A percentile compares a stretch with the other conserved stretches of the same genome.
phyloP scores from a whole-genome alignment of 768 basidiomycete genomes.

The Lentinula raphanica region DNA sequence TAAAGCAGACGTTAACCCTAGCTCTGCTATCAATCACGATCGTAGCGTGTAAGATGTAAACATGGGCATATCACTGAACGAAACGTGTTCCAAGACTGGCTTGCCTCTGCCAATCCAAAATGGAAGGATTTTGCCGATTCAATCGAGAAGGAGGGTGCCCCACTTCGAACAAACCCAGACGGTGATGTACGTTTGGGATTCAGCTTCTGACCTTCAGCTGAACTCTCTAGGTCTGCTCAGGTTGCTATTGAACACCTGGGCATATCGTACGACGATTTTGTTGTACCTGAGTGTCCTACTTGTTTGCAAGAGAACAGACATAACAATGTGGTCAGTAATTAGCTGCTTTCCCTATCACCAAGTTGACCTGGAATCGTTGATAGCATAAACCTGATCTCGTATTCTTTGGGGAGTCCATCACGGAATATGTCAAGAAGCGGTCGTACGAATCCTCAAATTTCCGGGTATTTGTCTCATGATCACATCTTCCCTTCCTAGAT shows the following conservation, averaged over 20 bases:
- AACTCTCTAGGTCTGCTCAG: constrained; percentile 30
- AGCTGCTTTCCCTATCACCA: neutral
- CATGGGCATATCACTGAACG: constrained; percentile 67
- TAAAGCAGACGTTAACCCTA: neutral
- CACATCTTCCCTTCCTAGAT: constrained; percentile 33
- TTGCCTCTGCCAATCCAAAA: constrained; percentile 69
- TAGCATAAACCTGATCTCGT: constrained; percentile 80
- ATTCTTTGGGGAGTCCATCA: constrained; percentile 90
- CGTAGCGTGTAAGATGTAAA: constrained; percentile 71
- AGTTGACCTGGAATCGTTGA: neutral
- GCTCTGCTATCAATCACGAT: neutral
- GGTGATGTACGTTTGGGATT: constrained; percentile 64
- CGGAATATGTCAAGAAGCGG: constrained; percentile 52
- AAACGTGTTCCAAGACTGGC: constrained; percentile 64
- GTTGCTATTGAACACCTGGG: constrained; percentile 71
- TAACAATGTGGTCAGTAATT: constrained; percentile 51
- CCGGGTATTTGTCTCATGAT: neutral
- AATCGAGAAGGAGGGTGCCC: constrained; percentile 48
- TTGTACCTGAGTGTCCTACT: constrained; percentile 69
- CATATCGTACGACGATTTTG: constrained; percentile 69
- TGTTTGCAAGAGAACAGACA: constrained; percentile 56
- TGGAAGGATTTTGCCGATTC: constrained; percentile 73
- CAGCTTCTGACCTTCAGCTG: no score
- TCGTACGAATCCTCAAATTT: constrained; percentile 47
- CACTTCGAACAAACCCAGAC: constrained; percentile 84